phyloP scores from a whole-genome alignment of 2,329 filamentous ascomycete species.

The Diaporthe ilicicola region DNA sequence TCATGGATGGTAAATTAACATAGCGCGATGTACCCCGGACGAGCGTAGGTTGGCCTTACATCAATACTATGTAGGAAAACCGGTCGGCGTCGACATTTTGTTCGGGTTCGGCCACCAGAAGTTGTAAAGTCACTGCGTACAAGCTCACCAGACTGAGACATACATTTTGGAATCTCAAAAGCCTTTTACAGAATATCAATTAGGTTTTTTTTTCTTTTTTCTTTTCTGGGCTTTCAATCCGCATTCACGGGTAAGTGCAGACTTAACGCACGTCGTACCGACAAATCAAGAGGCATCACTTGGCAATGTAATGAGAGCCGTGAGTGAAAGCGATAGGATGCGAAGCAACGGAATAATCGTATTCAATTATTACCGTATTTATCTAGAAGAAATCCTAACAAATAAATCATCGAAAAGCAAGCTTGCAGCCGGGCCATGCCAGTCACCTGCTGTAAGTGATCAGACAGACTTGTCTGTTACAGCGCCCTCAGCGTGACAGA shows the following conservation, averaged over 20 bases:
- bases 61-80: background rate
- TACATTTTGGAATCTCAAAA: too few species aligned
- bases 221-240: too few species aligned
- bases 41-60: background rate
- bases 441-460: background rate
- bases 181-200: too few species aligned
- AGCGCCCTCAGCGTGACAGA: background rate
- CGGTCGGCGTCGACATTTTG: background rate
- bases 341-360: too few species aligned
- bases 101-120: too few species aligned
- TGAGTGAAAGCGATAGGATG: background rate
- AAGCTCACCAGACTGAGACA: too few species aligned
- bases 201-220: too few species aligned
- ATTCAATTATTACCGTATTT: background rate
- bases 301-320: too few species aligned
- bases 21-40: background rate
- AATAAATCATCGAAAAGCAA: background rate
- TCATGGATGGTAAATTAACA: background rate
- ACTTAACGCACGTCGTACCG: too few species aligned
- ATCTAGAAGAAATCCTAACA: background rate
- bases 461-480: conserved; percentile 1
- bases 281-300: too few species aligned
- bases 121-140: too few species aligned
- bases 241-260: too few species aligned
- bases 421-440: background rate